A percentile compares a stretch with the other conserved stretches of the same genome.
Evolutionary conservation across 768 basidiomycete genomes (phyloP).

Genomic region (Kondoa malvinella): DNA sequence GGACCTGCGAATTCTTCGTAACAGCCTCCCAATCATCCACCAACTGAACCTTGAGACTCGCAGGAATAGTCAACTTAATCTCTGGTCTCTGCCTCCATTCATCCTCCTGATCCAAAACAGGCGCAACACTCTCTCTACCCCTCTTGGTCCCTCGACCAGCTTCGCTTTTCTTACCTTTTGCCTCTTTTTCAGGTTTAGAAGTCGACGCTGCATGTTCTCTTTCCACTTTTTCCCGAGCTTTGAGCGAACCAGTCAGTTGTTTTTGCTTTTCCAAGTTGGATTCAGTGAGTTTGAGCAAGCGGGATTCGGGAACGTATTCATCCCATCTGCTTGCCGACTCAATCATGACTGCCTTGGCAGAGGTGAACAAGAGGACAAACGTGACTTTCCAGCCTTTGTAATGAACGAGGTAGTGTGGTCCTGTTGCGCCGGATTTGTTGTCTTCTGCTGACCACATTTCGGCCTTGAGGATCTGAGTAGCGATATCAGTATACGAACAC

Average conservation of each 20-base stretch:
- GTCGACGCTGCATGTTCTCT: slow-evolving; percentile 15
- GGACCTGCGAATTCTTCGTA: slow-evolving; percentile 80
- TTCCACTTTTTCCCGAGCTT: slow-evolving; percentile 4
- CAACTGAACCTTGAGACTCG: slow-evolving; percentile 66
- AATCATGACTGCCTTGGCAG: neutral
- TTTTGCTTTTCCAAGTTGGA: slow-evolving; percentile 63
- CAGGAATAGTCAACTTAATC: slow-evolving; percentile 77
- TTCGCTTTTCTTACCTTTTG: slow-evolving; percentile 31
- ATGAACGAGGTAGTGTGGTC: slow-evolving; percentile 83
- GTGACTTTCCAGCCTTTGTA: slow-evolving; percentile 99
- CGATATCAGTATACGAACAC: neutral
- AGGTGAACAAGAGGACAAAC: slow-evolving; percentile 39
- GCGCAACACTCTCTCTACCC: slow-evolving; percentile 23
- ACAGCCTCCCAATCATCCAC: slow-evolving; percentile 98
- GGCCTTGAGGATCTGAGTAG: neutral
- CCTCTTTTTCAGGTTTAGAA: slow-evolving; percentile 39
- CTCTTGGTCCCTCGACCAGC: slow-evolving; percentile 31
- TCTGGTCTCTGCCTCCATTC: slow-evolving; percentile 66
- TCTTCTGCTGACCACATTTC: neutral
- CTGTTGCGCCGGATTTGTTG: slow-evolving; percentile 28
- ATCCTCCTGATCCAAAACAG: slow-evolving; percentile 39
- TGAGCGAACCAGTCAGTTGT: slow-evolving; percentile 35
- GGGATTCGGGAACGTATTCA: slow-evolving; percentile 74
- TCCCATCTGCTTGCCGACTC: slow-evolving; percentile 52
- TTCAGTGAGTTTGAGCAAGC: slow-evolving; percentile 72